Evolutionary conservation across 495 filamentous ascomycete genomes (phyloP), one percentile per base, ranked within the genome.

Genomic region (Neurospora sp.): DNA sequence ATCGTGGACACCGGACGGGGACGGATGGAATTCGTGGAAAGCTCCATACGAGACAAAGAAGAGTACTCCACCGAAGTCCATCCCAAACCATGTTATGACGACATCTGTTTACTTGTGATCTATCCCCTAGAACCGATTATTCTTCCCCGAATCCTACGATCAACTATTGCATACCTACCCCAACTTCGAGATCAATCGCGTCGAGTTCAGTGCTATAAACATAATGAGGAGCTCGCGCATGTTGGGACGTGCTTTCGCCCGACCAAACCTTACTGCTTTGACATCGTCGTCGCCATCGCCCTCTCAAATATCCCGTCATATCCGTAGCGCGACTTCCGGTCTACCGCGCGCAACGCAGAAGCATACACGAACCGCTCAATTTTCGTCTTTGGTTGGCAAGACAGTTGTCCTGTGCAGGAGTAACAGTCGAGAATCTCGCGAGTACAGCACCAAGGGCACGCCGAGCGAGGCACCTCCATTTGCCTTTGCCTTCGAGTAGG

Each of bases 401-500:
- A 66, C 28, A 34, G 54, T 28, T 34, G 28, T 15, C 54, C 31
- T 36, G 28, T 34, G 28, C 28, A 66, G 28, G 28, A 17, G 28
- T 19, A 66, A 66, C 24, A 7, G 13, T 17, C 54, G 15, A 19
- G 54, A 66, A 66, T 34, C 28, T 66, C 28, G 54, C 28, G 2
- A 19, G 7, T 66, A 66, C 45, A 34, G 8, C 19, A 38, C 39
- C 40, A n/a, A 39, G 43, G 39, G 31, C 38, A 40, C 43, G 24
- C 37, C n/a, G 31, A 42, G 28, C 34, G 73, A 75, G 39, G 71
- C 79, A 28, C 80, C 80, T 5, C 48, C 76, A 3, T 82, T 82
- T 71, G 81, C 79, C 4, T 83, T 83, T 73, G 80, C 78, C 2
- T 83, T 82, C 74, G 82, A 83, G 81, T 83, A 73, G 70, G 81